Conservation (phyloP, 192 early-diverging fungal genomes). For the Coemansia sp. region DNA sequence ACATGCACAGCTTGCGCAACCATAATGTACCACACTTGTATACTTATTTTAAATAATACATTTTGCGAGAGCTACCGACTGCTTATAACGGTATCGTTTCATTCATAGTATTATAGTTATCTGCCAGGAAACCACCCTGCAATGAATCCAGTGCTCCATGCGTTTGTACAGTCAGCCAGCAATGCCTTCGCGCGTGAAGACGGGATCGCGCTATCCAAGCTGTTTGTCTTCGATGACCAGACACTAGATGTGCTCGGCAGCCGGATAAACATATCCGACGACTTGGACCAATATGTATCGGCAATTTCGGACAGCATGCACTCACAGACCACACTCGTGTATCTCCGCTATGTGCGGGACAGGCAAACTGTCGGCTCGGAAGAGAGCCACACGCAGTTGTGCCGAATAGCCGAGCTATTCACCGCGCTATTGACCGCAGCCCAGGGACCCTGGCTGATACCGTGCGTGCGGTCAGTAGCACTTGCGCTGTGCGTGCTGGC, state of each 20-base stretch:
- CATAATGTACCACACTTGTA: no score
- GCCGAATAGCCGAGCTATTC: constrained; percentile 26
- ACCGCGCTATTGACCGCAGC: constrained; percentile 13
- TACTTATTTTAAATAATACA: no score
- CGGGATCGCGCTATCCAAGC: constrained; percentile 30
- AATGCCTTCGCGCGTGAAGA: constrained; percentile 34
- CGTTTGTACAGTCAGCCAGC: constrained; percentile 37
- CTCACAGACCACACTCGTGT: constrained; percentile 28
- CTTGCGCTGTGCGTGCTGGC: constrained; percentile 31
- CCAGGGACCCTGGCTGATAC: constrained; percentile 34
- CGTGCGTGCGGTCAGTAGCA: constrained; percentile 24
- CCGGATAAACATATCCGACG: constrained; percentile 17
- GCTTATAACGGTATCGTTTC: no score
- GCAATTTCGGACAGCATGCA: constrained; percentile 18
- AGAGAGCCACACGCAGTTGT: constrained; percentile 15
- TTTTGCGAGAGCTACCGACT: no score
- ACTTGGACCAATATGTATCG: constrained; percentile 36
- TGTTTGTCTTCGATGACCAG: constrained; percentile 38
- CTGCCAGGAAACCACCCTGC: no score
- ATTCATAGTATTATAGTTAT: no score
- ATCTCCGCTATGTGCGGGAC: constrained; percentile 39
- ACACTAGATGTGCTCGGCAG: constrained; percentile 12
- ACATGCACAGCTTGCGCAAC: no score
- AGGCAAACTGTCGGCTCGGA: constrained; percentile 4
- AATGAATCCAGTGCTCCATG: constrained; percentile 23